phyloP scores from a whole-genome alignment of 208 protist genomes.

The Crithidia mellificae region DNA sequence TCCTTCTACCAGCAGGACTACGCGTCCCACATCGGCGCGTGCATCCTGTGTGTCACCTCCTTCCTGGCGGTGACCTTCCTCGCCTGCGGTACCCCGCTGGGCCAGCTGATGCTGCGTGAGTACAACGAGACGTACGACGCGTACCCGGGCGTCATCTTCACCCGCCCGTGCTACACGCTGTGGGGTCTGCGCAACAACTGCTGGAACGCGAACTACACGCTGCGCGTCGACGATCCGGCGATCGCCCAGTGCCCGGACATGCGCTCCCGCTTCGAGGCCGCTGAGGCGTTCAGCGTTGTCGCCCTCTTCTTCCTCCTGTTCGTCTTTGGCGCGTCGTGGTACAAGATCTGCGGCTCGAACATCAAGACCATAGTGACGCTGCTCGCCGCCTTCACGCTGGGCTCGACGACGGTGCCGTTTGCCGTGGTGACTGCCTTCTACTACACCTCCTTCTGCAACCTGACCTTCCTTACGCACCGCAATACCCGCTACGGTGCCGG shows the following conservation, averaged over 20 bases:
- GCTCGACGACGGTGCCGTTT: slow-evolving; percentile 49
- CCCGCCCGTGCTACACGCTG: slow-evolving; percentile 52
- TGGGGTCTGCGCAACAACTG: slow-evolving; percentile 58
- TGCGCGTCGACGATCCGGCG: slow-evolving; percentile 40
- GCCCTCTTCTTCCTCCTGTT: slow-evolving; percentile 51
- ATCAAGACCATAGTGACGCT: slow-evolving; percentile 39
- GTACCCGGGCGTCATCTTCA: background rate
- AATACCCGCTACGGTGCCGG: slow-evolving; percentile 46
- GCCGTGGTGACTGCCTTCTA: slow-evolving; percentile 55
- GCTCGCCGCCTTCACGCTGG: slow-evolving; percentile 48
- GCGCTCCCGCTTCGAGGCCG: slow-evolving; percentile 46
- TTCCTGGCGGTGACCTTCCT: slow-evolving; percentile 49
- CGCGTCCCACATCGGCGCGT: slow-evolving; percentile 52
- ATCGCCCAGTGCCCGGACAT: slow-evolving; percentile 36
- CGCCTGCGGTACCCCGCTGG: slow-evolving; percentile 50
- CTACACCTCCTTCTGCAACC: slow-evolving; percentile 59
- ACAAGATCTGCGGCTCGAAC: slow-evolving; percentile 39
- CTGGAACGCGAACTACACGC: slow-evolving; percentile 43
- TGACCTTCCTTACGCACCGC: slow-evolving; percentile 30
- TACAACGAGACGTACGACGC: background rate
- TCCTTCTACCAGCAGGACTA: slow-evolving; percentile 60
- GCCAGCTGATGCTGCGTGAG: slow-evolving; percentile 38
- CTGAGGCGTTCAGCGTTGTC: slow-evolving; percentile 59
- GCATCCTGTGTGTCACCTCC: slow-evolving; percentile 43
- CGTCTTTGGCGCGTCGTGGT: slow-evolving; percentile 31